Evolutionary conservation across 805 yeast species (phyloP).

Genomic region (Lachancea cidri): DNA sequence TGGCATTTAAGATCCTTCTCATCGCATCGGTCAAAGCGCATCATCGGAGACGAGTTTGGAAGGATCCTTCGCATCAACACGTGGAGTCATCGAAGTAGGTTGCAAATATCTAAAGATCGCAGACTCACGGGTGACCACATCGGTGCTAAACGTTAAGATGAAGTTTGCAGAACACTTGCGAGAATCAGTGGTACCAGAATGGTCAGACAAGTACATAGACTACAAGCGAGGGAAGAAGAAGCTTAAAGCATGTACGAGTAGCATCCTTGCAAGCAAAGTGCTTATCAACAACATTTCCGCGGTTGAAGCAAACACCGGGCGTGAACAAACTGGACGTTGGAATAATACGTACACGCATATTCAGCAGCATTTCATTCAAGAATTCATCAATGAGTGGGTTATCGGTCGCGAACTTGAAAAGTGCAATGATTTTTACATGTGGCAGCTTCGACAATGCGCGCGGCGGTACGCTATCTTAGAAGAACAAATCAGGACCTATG

Average conservation of each 20-base stretch:
- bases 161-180: slow-evolving; percentile 61
- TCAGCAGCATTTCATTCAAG: slow-evolving; percentile 17
- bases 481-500: slow-evolving; percentile 20
- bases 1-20: background rate
- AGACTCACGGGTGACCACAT: background rate
- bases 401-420: slow-evolving; percentile 26
- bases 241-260: slow-evolving; percentile 26
- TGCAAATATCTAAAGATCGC: background rate
- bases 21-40: background rate
- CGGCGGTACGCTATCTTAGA: slow-evolving; percentile 21
- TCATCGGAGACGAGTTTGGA: background rate
- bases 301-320: background rate
- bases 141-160: slow-evolving; percentile 33
- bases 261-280: slow-evolving; percentile 7
- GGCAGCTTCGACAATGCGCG: slow-evolving; percentile 26
- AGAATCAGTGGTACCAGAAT: slow-evolving; percentile 74
- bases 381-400: slow-evolving; percentile 32
- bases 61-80: background rate
- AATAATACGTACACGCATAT: slow-evolving; percentile 9
- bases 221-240: slow-evolving; percentile 47
- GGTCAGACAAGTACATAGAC: slow-evolving; percentile 79
- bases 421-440: slow-evolving; percentile 31
- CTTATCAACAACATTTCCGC: slow-evolving; percentile 6
- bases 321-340: background rate
- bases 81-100: background rate